phyloP scores from a whole-genome alignment of 177 flowering plant genomes.

The Telopea speciosissima region DNA sequence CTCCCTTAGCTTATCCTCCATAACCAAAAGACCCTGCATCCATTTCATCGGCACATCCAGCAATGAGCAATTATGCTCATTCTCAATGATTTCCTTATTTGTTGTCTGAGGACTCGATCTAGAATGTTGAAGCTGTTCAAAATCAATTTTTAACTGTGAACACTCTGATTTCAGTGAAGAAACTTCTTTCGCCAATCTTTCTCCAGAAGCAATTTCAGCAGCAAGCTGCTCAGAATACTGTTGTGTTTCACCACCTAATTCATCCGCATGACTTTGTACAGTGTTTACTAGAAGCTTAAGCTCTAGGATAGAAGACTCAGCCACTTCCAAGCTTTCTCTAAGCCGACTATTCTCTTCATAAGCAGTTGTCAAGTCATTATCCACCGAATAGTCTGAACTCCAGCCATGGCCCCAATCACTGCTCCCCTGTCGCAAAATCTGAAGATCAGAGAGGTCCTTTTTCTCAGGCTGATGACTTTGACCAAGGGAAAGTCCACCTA shows the following conservation, averaged over 20 bases:
- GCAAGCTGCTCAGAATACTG: constrained; percentile 47
- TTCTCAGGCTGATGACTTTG: constrained; percentile 53
- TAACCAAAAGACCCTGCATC: constrained; percentile 41
- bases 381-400: constrained; percentile 62
- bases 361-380: constrained; percentile 53
- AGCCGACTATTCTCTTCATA: constrained; percentile 69
- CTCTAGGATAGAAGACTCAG: constrained; percentile 66
- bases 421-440: constrained; percentile 32
- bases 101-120: constrained; percentile 23
- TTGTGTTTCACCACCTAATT: constrained; percentile 57
- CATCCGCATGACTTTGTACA: constrained; percentile 61
- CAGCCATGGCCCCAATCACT: constrained; percentile 67
- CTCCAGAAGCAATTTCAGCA: constrained; percentile 65
- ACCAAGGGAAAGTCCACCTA: constrained; percentile 36
- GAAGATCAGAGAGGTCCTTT: constrained; percentile 47
- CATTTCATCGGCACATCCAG: constrained; percentile 32
- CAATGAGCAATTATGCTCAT: constrained; percentile 18
- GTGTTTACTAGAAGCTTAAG: constrained; percentile 67
- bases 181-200: constrained; percentile 62
- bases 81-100: constrained; percentile 12
- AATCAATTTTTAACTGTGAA: constrained; percentile 48
- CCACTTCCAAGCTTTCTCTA: constrained; percentile 58
- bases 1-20: constrained; percentile 61
- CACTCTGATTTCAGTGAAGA: constrained; percentile 61
- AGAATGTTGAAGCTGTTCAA: constrained; percentile 37